Percentiles rank a stretch among this genome's conserved stretches.
Evolutionary conservation across 2,329 filamentous ascomycete genomes (phyloP).

Genomic region (Endothia cerciana): DNA sequence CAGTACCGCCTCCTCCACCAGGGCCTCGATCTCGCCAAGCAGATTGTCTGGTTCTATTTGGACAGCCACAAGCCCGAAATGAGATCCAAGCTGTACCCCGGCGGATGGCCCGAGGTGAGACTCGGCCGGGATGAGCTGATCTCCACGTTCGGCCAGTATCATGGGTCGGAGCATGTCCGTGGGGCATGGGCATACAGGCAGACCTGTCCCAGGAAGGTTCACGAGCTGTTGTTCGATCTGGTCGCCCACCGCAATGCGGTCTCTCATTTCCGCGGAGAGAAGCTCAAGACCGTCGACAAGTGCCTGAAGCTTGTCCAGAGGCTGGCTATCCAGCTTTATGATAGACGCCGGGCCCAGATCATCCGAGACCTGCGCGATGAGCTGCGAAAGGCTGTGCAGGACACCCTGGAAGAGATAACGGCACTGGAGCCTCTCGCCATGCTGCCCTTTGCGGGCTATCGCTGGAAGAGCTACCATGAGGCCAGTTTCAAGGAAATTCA

Average conservation of each 20-base stretch:
- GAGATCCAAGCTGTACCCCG: background rate
- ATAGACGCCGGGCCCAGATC: background rate
- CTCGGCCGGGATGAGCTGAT: background rate
- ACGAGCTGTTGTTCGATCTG: background rate
- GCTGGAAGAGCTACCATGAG: background rate
- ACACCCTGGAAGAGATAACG: background rate
- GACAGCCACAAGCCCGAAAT: background rate
- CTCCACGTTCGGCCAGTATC: background rate
- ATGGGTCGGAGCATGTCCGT: background rate
- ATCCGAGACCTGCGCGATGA: background rate
- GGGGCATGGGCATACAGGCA: background rate
- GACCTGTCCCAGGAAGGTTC: background rate
- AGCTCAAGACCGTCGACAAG: background rate
- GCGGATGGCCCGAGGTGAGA: background rate
- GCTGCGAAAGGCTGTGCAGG: background rate
- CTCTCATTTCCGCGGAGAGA: background rate
- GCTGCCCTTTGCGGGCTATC: background rate
- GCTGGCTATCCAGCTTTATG: background rate
- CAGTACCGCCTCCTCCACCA: background rate
- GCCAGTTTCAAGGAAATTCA: background rate
- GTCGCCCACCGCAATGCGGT: background rate
- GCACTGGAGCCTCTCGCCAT: background rate
- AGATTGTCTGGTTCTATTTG: background rate
- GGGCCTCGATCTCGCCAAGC: background rate
- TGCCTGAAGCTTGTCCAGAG: background rate